Evolutionary conservation across 352 stramenopile species (phyloP).

Genomic region (Blastocystis sp.): DNA sequence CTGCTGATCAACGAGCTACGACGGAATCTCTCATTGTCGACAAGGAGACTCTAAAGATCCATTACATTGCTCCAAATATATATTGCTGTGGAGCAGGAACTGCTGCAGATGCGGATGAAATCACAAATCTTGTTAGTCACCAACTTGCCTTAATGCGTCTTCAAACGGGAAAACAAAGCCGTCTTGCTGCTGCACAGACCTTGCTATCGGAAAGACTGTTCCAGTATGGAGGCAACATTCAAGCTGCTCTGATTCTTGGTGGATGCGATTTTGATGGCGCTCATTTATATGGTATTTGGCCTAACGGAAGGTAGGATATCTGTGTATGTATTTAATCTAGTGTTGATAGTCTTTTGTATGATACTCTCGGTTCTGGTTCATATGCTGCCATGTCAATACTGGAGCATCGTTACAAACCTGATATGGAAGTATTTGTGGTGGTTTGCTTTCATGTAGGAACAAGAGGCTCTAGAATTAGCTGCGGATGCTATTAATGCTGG

Average conservation of each 20-base stretch:
- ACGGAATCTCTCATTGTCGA: slow-evolving; percentile 59
- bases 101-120: slow-evolving; percentile 57
- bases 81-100: slow-evolving; percentile 61
- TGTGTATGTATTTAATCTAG: neutral
- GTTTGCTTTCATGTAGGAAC: neutral
- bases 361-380: slow-evolving; percentile 46
- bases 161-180: slow-evolving; percentile 59
- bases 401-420: slow-evolving; percentile 49
- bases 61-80: slow-evolving; percentile 63
- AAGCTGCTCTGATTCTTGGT: slow-evolving; percentile 47
- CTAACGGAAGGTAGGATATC: slow-evolving; percentile 36
- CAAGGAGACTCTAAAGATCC: slow-evolving; percentile 54
- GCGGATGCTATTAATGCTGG: slow-evolving; percentile 59
- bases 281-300: slow-evolving; percentile 61
- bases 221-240: slow-evolving; percentile 55
- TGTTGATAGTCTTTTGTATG: slow-evolving; percentile 19
- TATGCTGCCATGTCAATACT: slow-evolving; percentile 52
- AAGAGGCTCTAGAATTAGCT: slow-evolving; percentile 44
- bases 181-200: slow-evolving; percentile 30
- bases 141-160: slow-evolving; percentile 55
- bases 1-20: slow-evolving; percentile 55
- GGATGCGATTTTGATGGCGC: slow-evolving; percentile 44
- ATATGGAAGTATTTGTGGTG: neutral
- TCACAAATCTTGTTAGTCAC: slow-evolving; percentile 36
- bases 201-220: slow-evolving; percentile 53